Conservation (phyloP, 2,329 filamentous ascomycete genomes). For the Colletotrichum musicola region DNA sequence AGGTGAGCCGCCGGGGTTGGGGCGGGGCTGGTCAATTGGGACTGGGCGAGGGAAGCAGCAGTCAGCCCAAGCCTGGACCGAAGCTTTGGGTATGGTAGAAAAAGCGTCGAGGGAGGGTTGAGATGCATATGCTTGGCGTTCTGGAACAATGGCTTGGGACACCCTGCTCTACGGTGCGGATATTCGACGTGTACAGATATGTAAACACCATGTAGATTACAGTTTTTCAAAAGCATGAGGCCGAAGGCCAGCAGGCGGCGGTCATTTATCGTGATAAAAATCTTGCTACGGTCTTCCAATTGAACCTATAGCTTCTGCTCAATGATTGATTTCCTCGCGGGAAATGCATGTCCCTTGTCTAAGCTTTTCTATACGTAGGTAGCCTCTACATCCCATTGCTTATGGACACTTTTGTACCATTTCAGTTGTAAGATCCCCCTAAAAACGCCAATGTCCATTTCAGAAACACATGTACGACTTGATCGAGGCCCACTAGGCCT, state of each 20-base stretch:
- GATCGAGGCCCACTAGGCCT: constrained; percentile 36
- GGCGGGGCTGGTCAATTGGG: constrained; percentile 9
- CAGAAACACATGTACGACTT: constrained; percentile 31
- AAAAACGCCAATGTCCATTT: constrained; percentile 29
- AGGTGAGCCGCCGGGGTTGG: not conserved
- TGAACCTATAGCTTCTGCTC: constrained; percentile 1
- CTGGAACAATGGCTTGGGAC: constrained; percentile 35
- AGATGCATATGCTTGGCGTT: constrained; percentile 39
- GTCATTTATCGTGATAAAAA: constrained; percentile 6
- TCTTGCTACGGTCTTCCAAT: not conserved
- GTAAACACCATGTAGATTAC: constrained; percentile 33
- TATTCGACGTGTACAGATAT: constrained; percentile 36
- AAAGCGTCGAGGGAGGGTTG: not conserved
- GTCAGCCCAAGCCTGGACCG: not conserved
- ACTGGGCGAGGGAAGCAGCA: not conserved
- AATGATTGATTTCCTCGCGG: not conserved
- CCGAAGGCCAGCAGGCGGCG: constrained; percentile 13
- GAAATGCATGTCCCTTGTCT: constrained; percentile 3
- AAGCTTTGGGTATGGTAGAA: not conserved
- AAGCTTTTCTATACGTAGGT: constrained; percentile 21
- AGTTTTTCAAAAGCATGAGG: constrained; percentile 16
- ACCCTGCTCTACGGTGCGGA: constrained; percentile 36
- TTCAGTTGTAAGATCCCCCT: constrained; percentile 16
- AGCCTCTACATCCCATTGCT: constrained; percentile 1
- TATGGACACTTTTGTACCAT: constrained; percentile 6